A percentile compares a stretch with the other conserved stretches of the same genome.
These are phyloP conservation scores for Quercus lobata DNA, from an alignment of 331 rosid genomes.

Conservation along the genomic window DNA sequence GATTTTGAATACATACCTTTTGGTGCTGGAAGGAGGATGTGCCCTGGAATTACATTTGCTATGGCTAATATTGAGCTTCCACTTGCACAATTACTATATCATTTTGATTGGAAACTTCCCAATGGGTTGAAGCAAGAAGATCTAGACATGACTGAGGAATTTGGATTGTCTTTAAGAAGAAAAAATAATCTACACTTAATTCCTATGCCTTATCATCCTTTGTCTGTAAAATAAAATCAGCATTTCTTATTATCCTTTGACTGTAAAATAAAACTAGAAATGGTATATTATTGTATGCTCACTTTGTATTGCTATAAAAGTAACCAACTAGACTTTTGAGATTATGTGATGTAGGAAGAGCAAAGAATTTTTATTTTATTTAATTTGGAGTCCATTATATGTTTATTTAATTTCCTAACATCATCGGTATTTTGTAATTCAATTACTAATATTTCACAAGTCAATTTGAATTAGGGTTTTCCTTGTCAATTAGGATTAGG, in stretches of 20 bases:
- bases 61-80: slow-evolving; percentile 26
- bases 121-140: slow-evolving; percentile 18
- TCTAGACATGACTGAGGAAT: slow-evolving; percentile 30
- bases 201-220: slow-evolving; percentile 15
- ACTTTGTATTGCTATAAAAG: too few species aligned
- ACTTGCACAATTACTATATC: slow-evolving; percentile 26
- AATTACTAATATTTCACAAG: too few species aligned
- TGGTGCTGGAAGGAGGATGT: slow-evolving; percentile 37
- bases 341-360: too few species aligned
- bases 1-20: slow-evolving; percentile 32
- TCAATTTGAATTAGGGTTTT: too few species aligned
- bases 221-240: not conserved
- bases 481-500: too few species aligned
- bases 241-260: not conserved
- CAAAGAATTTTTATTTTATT: too few species aligned
- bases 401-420: too few species aligned
- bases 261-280: too few species aligned
- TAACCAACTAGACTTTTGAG: too few species aligned
- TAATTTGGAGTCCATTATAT: too few species aligned
- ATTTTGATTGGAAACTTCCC: slow-evolving; percentile 36
- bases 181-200: slow-evolving; percentile 9
- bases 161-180: slow-evolving; percentile 4
- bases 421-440: too few species aligned
- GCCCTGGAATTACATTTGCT: slow-evolving; percentile 26
- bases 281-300: not conserved